Base-by-base conservation (phyloP, 768 basidiomycete genomes). In the Cystobasidium tubakii region DNA sequence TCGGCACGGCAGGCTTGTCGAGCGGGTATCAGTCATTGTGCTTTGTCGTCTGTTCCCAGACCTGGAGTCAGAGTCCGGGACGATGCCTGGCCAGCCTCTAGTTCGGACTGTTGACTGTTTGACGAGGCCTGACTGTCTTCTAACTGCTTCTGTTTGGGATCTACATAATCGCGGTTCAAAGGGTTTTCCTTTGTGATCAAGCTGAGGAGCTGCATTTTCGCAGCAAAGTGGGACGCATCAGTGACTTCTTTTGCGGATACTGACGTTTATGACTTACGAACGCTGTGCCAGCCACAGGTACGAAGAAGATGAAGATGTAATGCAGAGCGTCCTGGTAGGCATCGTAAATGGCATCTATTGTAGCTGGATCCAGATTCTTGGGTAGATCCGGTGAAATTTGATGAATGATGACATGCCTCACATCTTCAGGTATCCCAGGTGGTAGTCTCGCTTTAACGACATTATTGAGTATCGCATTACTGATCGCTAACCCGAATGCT, bases 391-490 rank as follows among this genome's bases (percentile, higher is more conserved):
- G 39, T n/a, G 72, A 66, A 7, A 74, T 66, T 43, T 75, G 69
- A 42, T 25, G 23, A 10, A 50, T 27, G 6, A 77, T 65, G 34
- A 43, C 73, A 6, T 34, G 50, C 0, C 44, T 39, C 17, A 75
- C 42, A 7, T 27, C 73, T 44, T 15, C 75, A 27, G 34, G 71
- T 23, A 63, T 43, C 13, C 42, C 73, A 70, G 34, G 60, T 7
- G 66, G 67, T 4, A 66, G 73, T 34, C 19, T 62, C 21, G 31
- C 72, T 63, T 46, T 60, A 62, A 80, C 75, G 12, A 76, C 50
- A 65, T 78, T 79, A 65, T 81, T 78, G 73, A 79, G 77, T 19
- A 81, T 77, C 0, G 81, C 79, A 74, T 80, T 80, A 33, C 76
- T 74, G 42, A 79, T 78, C 60, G 75, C 80, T 46, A 81, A 75